phyloP scores from a whole-genome alignment of 106 monocot genomes.

The Dioscorea dumetorum region DNA sequence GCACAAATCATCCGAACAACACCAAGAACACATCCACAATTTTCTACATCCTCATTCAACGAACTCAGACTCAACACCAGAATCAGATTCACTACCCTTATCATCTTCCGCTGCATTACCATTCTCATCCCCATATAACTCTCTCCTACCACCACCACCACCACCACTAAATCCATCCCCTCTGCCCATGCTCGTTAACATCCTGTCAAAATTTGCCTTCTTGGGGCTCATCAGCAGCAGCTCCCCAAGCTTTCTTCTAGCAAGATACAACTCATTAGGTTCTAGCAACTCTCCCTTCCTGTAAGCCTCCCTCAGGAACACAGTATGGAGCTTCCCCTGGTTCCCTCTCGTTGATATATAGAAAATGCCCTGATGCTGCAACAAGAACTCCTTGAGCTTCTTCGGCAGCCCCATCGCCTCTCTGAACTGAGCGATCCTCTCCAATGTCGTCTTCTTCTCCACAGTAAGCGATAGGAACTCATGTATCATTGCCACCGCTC shows the following conservation, averaged over 20 bases:
- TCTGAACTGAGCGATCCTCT: conserved; percentile 81
- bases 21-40: neutral
- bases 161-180: conserved; percentile 18
- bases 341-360: conserved; percentile 94
- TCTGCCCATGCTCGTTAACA: conserved; percentile 83
- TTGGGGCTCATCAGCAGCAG: conserved; percentile 70
- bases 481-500: conserved; percentile 74
- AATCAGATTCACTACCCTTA: conserved; percentile 54
- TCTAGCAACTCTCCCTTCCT: conserved; percentile 73
- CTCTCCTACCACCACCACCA: conserved; percentile 1
- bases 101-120: conserved; percentile 14
- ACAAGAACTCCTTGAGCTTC: conserved; percentile 91
- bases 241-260: conserved; percentile 66
- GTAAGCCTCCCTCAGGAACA: conserved; percentile 84
- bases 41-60: conserved; percentile 36
- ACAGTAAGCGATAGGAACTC: conserved; percentile 84
- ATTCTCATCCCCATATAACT: conserved; percentile 13
- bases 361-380: conserved; percentile 92
- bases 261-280: conserved; percentile 63
- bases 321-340: conserved; percentile 83
- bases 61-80: conserved; percentile 78
- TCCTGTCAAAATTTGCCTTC: conserved; percentile 78
- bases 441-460: conserved; percentile 77
- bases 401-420: conserved; percentile 81
- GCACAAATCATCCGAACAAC: neutral